Evolutionary conservation across 1,139 yeast genomes (phyloP).

Genomic region (Nakaseomyces sp.): DNA sequence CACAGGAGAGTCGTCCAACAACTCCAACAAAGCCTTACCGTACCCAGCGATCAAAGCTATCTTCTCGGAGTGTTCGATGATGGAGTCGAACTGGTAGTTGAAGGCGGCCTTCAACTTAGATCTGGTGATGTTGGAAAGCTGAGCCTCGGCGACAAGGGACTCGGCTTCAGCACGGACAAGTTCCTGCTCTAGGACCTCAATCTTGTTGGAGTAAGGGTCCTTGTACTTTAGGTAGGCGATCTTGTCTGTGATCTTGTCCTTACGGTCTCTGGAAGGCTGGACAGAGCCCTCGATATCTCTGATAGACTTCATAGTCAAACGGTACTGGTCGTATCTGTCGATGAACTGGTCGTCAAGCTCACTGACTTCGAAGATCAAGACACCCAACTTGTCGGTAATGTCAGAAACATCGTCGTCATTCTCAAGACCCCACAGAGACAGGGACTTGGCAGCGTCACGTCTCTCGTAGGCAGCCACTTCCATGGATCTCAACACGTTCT

Average conservation of each 20-base stretch:
- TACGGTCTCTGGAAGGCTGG: constrained; percentile 96
- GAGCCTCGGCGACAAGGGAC: constrained; percentile 97
- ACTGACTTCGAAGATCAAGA: constrained; percentile 89
- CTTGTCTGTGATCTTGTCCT: constrained; percentile 94
- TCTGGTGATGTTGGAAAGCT: constrained; percentile 93
- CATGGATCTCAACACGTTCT: constrained; percentile 88
- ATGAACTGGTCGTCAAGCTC: constrained; percentile 97
- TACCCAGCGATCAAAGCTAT: constrained; percentile 94
- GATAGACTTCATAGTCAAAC: constrained; percentile 88
- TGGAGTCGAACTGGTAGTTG: constrained; percentile 93
- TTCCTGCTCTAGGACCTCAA: constrained; percentile 92
- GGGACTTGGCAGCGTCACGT: constrained; percentile 92
- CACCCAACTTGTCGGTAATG: constrained; percentile 95
- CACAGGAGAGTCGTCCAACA: constrained; percentile 91
- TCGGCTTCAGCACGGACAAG: constrained; percentile 98
- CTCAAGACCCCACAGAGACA: constrained; percentile 96
- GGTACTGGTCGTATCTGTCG: constrained; percentile 95
- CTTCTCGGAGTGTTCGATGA: constrained; percentile 94
- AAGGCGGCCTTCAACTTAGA: constrained; percentile 96
- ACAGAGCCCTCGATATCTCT: constrained; percentile 96
- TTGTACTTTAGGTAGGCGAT: constrained; percentile 96
- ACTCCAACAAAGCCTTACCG: constrained; percentile 94
- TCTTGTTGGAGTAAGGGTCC: constrained; percentile 96
- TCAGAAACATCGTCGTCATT: constrained; percentile 96
- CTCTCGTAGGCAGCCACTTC: constrained; percentile 93